These are phyloP conservation scores for Cyclotella baltica DNA, from an alignment of 108 stramenopile species.

Conservation along the genomic window DNA sequence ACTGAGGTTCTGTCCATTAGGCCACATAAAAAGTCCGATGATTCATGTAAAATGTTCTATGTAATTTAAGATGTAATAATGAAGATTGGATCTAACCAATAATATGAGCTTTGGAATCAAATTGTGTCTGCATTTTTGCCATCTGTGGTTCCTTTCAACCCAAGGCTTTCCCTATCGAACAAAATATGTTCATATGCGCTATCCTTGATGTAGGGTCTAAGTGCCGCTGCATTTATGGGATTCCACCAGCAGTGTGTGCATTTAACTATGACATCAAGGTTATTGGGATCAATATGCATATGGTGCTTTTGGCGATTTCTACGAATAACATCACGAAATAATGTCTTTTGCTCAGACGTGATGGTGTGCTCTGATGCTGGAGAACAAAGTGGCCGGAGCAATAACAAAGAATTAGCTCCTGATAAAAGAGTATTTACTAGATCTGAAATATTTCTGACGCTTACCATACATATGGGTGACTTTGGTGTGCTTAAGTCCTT, in stretches of 20 bases:
- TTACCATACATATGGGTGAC: conserved; percentile 90
- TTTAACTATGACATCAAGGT: conserved; percentile 87
- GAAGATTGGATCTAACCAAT: not conserved
- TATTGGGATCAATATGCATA: conserved; percentile 87
- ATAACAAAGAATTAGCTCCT: not conserved
- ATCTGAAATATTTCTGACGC: not conserved
- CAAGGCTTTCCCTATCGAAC: conserved; percentile 75
- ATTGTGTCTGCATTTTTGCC: conserved; percentile 54
- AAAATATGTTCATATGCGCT: conserved; percentile 81
- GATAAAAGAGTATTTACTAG: not conserved
- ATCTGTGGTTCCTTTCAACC: conserved; percentile 60
- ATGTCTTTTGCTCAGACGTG: conserved; percentile 79
- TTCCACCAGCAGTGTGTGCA: conserved; percentile 98
- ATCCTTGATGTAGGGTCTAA: conserved; percentile 85
- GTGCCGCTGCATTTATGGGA: conserved; percentile 88
- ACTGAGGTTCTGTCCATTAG: no score
- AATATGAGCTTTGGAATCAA: conserved; percentile 18
- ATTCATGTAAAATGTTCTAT: no score
- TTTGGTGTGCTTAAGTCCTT: conserved; percentile 82
- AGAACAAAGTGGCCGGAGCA: not conserved
- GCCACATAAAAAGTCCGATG: no score
- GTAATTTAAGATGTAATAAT: no score
- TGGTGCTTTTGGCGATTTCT: conserved; percentile 88
- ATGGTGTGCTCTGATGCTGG: conserved; percentile 91
- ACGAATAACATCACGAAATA: conserved; percentile 85